phyloP scores from a whole-genome alignment of 495 filamentous ascomycete genomes.

The Xylaria cubensis region DNA sequence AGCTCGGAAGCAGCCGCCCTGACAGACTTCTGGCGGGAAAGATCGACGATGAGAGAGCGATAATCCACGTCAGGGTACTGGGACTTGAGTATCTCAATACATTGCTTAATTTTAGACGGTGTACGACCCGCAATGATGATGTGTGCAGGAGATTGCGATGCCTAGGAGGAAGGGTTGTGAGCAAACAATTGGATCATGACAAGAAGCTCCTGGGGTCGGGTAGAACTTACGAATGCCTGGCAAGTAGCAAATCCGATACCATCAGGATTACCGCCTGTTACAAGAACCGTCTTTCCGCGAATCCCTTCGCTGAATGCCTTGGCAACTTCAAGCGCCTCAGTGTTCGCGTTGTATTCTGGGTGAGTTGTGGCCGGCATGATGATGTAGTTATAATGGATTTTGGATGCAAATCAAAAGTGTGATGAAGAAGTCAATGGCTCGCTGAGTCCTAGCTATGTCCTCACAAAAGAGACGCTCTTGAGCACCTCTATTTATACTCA shows the following conservation, averaged over 20 bases:
- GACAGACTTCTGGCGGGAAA: slow-evolving; percentile 52
- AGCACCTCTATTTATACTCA: slow-evolving; percentile 16
- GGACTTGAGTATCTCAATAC: slow-evolving; percentile 43
- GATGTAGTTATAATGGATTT: neutral
- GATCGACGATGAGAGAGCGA: slow-evolving; percentile 50
- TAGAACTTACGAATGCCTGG: slow-evolving; percentile 49
- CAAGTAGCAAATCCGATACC: slow-evolving; percentile 52
- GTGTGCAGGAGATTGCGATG: slow-evolving; percentile 50
- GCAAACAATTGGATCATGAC: neutral
- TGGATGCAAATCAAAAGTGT: neutral
- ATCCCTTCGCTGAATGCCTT: slow-evolving; percentile 45
- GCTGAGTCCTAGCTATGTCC: neutral
- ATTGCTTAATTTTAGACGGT: slow-evolving; percentile 46
- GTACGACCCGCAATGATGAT: slow-evolving; percentile 52
- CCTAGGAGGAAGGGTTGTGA: slow-evolving; percentile 32
- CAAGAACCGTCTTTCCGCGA: slow-evolving; percentile 48
- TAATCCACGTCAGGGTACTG: slow-evolving; percentile 47
- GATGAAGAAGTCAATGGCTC: neutral
- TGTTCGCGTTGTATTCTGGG: slow-evolving; percentile 46
- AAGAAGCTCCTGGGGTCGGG: neutral
- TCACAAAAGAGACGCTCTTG: neutral
- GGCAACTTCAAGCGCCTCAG: slow-evolving; percentile 51
- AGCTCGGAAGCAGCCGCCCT: slow-evolving; percentile 48
- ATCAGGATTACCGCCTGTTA: slow-evolving; percentile 50
- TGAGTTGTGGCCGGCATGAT: slow-evolving; percentile 44